phyloP scores from a whole-genome alignment of 768 basidiomycete genomes.

The Boletus rubescentipes region DNA sequence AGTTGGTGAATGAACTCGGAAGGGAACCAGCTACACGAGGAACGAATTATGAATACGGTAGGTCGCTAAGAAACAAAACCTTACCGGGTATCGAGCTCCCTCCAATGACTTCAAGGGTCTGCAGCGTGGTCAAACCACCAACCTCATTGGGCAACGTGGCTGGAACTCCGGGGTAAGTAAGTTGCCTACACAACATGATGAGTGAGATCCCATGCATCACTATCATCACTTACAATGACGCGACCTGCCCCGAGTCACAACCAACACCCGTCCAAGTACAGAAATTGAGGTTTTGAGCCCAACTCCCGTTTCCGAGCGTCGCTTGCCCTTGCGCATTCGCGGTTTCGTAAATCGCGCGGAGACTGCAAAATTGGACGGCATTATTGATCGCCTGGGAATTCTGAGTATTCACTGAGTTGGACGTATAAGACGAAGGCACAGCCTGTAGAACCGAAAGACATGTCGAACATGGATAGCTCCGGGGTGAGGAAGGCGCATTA shows the following conservation, averaged over 20 bases:
- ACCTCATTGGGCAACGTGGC: conserved; percentile 42
- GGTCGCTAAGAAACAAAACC: conserved; percentile 7
- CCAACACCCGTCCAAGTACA: conserved; percentile 48
- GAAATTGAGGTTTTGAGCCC: conserved; percentile 45
- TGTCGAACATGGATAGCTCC: conserved; percentile 45
- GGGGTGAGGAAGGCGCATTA: conserved; percentile 43
- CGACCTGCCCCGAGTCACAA: conserved; percentile 43
- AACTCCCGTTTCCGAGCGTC: conserved; percentile 40
- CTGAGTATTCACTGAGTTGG: conserved; percentile 31
- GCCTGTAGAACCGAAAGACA: conserved; percentile 42
- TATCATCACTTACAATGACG: conserved; percentile 38
- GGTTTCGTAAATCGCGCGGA: conserved; percentile 43
- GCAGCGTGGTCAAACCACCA: conserved; percentile 38
- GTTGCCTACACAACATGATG: conserved; percentile 24
- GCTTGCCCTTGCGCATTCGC: conserved; percentile 38
- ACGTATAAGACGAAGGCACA: conserved; percentile 36
- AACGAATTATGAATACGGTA: neutral
- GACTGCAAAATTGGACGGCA: conserved; percentile 48
- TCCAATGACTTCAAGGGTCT: conserved; percentile 40
- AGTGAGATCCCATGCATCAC: neutral
- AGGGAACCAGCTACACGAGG: conserved; percentile 39
- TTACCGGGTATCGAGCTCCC: conserved; percentile 43
- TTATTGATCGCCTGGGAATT: conserved; percentile 33
- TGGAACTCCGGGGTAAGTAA: conserved; percentile 50
- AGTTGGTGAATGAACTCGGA: conserved; percentile 37